These are phyloP conservation scores for Cytospora piceicola DNA, from an alignment of 2,329 filamentous ascomycete species.

Conservation along the genomic window DNA sequence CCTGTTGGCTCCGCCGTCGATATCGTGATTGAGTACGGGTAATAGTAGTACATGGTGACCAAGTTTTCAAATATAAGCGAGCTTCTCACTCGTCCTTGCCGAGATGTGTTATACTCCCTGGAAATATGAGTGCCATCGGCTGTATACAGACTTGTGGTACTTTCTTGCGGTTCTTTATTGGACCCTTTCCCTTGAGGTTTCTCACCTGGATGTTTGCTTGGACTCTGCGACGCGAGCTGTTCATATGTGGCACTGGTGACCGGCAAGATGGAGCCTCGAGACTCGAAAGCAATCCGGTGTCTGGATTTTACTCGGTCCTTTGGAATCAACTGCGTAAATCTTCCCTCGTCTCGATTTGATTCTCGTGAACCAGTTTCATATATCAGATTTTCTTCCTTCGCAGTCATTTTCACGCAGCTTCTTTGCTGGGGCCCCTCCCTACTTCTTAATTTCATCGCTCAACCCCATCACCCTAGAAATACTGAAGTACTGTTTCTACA, in stretches of 20 bases:
- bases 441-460: not conserved
- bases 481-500: not conserved
- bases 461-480: too few species aligned
- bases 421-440: too few species aligned
- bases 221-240: not conserved
- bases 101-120: not conserved
- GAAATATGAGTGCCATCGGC: too few species aligned
- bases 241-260: not conserved
- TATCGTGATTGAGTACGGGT: too few species aligned
- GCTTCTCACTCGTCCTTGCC: not conserved
- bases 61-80: not conserved
- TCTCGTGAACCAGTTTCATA: not conserved
- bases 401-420: not conserved
- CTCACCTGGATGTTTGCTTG: slow-evolving; percentile 6
- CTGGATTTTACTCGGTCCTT: not conserved
- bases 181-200: not conserved
- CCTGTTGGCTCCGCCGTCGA: too few species aligned
- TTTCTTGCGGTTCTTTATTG: not conserved
- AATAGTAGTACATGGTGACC: too few species aligned
- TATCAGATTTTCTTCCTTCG: not conserved
- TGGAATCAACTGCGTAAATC: rapidly evolving
- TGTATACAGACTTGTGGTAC: not conserved
- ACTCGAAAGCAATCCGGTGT: not conserved
- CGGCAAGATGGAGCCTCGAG: not conserved
- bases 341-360: not conserved